Evolutionary conservation across 2,329 filamentous ascomycete species (phyloP), one percentile per base, ranked within the genome.

Genomic region (Malbranchea zuffiana): DNA sequence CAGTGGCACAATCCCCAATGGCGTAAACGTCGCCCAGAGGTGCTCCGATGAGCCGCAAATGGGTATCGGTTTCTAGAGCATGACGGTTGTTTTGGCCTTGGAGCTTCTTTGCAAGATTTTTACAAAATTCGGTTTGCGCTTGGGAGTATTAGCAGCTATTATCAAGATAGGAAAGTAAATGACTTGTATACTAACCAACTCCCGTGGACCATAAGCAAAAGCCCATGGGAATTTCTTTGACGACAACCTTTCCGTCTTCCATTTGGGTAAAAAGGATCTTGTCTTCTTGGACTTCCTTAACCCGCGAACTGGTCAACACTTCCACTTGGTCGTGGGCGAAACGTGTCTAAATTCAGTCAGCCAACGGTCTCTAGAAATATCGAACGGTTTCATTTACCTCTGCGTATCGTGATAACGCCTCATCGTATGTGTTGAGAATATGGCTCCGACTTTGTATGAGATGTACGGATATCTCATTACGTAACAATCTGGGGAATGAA

Each of bases 121-220:
- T 74, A 55, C 76, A 82, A 47, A 98, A 78, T 17, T 82, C 73
- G 3, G 84, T 82, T 55, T 93, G 90, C 0, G 87, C 63, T 63
- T 27, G 37, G 30, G 17, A 8, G 16, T 47, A 40, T 47, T 24
- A 34, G 19, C 15, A 31, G 16, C 8, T 3, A 26, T 17, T 32
- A 32, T 4, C 5, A 6, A 11, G 21, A 28, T 5, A 12, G 17
- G n/a, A n/a, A n/a, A n/a, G n/a, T n/a, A n/a, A n/a, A n/a, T n/a
- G n/a, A n/a, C n/a, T n/a, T n/a, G 13, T 25, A 6, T 19, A 56
- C 64, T 54, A 52, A 67, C 64, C 61, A 21, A 98, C 88, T 43
- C 90, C 90, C 0, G 90, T 98, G 0, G 90, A 96, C 90, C 90
- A 98, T 10, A 98, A 69, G 51, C 90, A 96, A 65, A 98, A 94